Conservation (phyloP, 1,284 basidiomycete species). For the Ustilago hordei region DNA sequence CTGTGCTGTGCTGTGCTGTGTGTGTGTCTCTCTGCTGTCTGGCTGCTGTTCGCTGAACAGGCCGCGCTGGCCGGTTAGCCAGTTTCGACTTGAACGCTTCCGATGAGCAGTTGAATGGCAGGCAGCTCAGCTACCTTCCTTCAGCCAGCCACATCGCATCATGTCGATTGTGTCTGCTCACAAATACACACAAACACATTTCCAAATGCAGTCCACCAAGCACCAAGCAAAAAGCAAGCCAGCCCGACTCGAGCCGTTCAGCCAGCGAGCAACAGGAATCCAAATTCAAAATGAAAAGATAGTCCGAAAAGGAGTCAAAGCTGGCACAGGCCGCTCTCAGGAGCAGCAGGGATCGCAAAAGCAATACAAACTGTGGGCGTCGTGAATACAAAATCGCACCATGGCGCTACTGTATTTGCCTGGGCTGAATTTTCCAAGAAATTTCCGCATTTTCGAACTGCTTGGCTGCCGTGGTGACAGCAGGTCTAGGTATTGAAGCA, state of each 20-base stretch:
- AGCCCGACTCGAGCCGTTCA: not conserved
- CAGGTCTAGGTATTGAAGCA: not conserved
- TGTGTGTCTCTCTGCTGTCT: not conserved
- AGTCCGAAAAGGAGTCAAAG: not conserved
- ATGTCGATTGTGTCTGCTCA: no score
- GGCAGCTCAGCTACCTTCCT: slow-evolving; percentile 2
- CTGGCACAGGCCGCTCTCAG: not conserved
- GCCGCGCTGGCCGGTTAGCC: not conserved
- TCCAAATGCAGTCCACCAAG: slow-evolving; percentile 5
- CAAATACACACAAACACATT: not conserved
- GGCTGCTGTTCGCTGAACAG: not conserved
- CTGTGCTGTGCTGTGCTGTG: no score
- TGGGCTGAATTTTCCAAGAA: not conserved
- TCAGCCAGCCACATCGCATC: not conserved
- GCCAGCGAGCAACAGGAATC: not conserved
- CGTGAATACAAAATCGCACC: not conserved
- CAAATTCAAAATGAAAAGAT: slow-evolving; percentile 1
- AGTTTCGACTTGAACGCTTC: slow-evolving; percentile 12
- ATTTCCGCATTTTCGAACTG: slow-evolving; percentile 2
- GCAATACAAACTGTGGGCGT: slow-evolving; percentile 1
- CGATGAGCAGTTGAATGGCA: slow-evolving; percentile 14
- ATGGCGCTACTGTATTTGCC: no score
- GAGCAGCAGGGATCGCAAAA: not conserved
- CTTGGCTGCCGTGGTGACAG: slow-evolving; percentile 5
- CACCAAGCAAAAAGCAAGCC: slow-evolving; percentile 1